A percentile compares a stretch with the other conserved stretches of the same genome.
Evolutionary conservation across 2,329 filamentous ascomycete genomes (phyloP).

Genomic region (Cordyceps sp.): DNA sequence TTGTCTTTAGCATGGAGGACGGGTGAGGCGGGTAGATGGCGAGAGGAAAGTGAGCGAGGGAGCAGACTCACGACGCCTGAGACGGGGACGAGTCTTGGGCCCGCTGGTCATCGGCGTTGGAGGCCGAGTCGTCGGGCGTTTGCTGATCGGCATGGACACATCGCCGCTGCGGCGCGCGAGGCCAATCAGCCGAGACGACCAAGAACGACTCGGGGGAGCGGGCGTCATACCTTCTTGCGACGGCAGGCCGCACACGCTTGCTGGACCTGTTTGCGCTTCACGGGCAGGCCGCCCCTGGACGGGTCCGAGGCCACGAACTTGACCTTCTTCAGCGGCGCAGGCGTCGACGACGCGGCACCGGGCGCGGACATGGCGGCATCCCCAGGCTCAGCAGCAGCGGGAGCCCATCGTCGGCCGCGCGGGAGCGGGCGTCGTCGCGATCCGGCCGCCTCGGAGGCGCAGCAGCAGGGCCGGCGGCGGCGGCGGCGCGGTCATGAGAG

Average conservation of each 20-base stretch:
- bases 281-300: conserved; percentile 29
- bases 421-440: background rate
- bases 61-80: conserved; percentile 13
- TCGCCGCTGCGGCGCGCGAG: conserved; percentile 16
- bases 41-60: background rate
- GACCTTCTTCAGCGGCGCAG: conserved; percentile 16
- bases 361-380: conserved; percentile 7
- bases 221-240: conserved; percentile 29
- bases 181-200: background rate
- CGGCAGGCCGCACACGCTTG: conserved; percentile 40
- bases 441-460: background rate
- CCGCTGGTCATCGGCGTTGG: conserved; percentile 11
- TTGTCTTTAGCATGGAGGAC: no score
- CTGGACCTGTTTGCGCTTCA: conserved; percentile 42
- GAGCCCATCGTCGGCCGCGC: no score
- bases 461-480: background rate
- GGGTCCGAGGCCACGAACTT: conserved; percentile 41
- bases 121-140: conserved; percentile 11
- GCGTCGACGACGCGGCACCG: conserved; percentile 1
- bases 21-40: background rate
- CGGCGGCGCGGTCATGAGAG: background rate
- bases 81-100: conserved; percentile 11
- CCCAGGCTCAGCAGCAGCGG: background rate
- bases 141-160: conserved; percentile 23
- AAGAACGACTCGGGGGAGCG: background rate